Conservation (phyloP, 2,329 filamentous ascomycete genomes). For the Calonectria ilicicola region DNA sequence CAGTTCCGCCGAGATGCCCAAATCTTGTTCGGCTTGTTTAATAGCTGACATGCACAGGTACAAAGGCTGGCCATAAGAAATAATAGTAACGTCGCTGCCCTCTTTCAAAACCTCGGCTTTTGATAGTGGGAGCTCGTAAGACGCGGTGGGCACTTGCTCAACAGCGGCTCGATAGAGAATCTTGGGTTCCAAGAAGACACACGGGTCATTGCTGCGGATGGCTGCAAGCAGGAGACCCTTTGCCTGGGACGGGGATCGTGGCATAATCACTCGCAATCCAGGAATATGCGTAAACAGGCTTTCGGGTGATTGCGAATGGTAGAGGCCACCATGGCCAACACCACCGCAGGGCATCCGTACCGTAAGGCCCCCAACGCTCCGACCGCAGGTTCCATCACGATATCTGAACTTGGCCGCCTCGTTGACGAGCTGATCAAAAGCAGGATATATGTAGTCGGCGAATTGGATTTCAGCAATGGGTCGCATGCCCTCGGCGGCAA, state of each 20-base stretch:
- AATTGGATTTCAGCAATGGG: slow-evolving; percentile 97
- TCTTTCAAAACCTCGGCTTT: slow-evolving; percentile 87
- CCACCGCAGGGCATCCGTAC: slow-evolving; percentile 91
- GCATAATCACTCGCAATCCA: slow-evolving; percentile 86
- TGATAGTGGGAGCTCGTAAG: slow-evolving; percentile 86
- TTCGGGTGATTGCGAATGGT: slow-evolving; percentile 93
- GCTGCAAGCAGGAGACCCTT: slow-evolving; percentile 86
- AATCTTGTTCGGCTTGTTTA: slow-evolving; percentile 78
- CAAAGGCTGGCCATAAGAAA: slow-evolving; percentile 90
- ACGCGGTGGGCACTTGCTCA: slow-evolving; percentile 85
- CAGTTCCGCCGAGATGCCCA: slow-evolving; percentile 82
- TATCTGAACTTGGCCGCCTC: slow-evolving; percentile 92
- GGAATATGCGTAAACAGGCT: slow-evolving; percentile 90
- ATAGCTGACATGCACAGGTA: slow-evolving; percentile 87
- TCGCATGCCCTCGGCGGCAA: slow-evolving; percentile 90
- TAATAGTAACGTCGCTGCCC: slow-evolving; percentile 83
- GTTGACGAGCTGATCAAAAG: slow-evolving; percentile 94
- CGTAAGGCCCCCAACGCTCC: slow-evolving; percentile 81
- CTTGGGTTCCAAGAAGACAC: slow-evolving; percentile 95
- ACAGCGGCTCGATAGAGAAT: slow-evolving; percentile 91
- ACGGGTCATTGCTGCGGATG: slow-evolving; percentile 86
- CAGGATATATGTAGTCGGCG: slow-evolving; percentile 92
- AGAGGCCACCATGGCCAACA: slow-evolving; percentile 88
- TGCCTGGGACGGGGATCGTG: slow-evolving; percentile 86
- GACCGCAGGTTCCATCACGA: slow-evolving; percentile 70